These are phyloP conservation scores for Fragilaria crotonensis DNA, from an alignment of 108 stramenopile species.

Conservation along the genomic window DNA sequence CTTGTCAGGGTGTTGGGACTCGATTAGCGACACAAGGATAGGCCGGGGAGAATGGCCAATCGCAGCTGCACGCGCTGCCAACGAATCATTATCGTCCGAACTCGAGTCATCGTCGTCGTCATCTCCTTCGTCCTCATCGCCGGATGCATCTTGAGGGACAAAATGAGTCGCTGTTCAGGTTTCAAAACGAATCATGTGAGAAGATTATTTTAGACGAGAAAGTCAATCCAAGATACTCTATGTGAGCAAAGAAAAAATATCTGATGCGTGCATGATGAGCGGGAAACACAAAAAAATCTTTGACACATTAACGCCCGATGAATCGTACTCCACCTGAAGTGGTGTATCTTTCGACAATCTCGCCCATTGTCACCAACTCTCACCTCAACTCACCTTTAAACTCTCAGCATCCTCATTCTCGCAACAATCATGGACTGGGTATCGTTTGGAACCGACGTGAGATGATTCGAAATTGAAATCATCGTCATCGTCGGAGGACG, in stretches of 20 bases:
- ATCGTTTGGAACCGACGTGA: slow-evolving; percentile 40
- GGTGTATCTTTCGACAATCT: not conserved
- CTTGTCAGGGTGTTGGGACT: not conserved
- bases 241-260: not conserved
- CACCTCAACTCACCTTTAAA: slow-evolving; percentile 41
- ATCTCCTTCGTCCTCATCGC: slow-evolving; percentile 24
- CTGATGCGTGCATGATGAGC: not conserved
- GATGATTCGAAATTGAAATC: slow-evolving; percentile 42
- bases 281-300: no score
- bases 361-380: no score
- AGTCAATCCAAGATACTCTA: not conserved
- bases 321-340: slow-evolving; percentile 1
- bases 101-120: slow-evolving; percentile 26
- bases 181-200: slow-evolving; percentile 1
- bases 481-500: slow-evolving; percentile 44
- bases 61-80: slow-evolving; percentile 61
- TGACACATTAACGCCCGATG: no score
- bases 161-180: slow-evolving; percentile 25
- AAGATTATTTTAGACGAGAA: not conserved
- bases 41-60: slow-evolving; percentile 60
- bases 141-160: slow-evolving; percentile 24
- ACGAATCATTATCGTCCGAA: slow-evolving; percentile 58
- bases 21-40: not conserved
- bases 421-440: slow-evolving; percentile 81
- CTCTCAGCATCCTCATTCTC: slow-evolving; percentile 72